Base-by-base conservation (phyloP, 345 rosid species). In the Euphorbia tirucalli region DNA sequence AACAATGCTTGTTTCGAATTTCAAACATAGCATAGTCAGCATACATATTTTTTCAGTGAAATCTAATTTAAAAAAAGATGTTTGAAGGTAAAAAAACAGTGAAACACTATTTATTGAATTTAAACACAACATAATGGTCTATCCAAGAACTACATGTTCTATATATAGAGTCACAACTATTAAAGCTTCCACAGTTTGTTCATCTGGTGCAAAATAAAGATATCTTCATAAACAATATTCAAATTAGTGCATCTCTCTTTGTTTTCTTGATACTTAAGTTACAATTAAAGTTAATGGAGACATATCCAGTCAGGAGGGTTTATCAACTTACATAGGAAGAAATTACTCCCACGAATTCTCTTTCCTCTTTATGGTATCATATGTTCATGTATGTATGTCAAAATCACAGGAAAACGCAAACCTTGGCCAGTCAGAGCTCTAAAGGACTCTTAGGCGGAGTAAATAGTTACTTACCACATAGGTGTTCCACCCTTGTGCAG, bases 401-500 rank as follows among this genome's bases (percentile, higher is more conserved):
- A 30, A n/a, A 71, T 19, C 27, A 46, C 1, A 24, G 35, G 28
- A 6, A 50, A 66, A 41, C 11, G 48, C 22, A 35, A 75, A 63
- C 7, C 6, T 55, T 16, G 10, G 44, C 39, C 39, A 7, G 39
- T 7, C 39, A 7, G 7, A 35, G 7, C 39, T 35, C 4, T 35
- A 3, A 35, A 35, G 39, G 39, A 35, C 39, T 35, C 39, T 35
- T 35, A 3, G 39, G 39, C 7, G 39, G 39, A 35, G 39, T 35
- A 65, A 15, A 72, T 55, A 50, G 61, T 60, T 25, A 46, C 82
- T 85, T 70, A 91, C 97, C 94, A 83, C 66, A 75, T 86, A 91
- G 43, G 88, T 82, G 69, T 84, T 75, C 97, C 97, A 91, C 74
- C 85, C 86, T 52, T 83, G 89, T 19, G 85, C 85, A 69, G 93